These are phyloP conservation scores for Hemerocallis citrina DNA, from an alignment of 106 monocot genomes.

Conservation along the genomic window DNA sequence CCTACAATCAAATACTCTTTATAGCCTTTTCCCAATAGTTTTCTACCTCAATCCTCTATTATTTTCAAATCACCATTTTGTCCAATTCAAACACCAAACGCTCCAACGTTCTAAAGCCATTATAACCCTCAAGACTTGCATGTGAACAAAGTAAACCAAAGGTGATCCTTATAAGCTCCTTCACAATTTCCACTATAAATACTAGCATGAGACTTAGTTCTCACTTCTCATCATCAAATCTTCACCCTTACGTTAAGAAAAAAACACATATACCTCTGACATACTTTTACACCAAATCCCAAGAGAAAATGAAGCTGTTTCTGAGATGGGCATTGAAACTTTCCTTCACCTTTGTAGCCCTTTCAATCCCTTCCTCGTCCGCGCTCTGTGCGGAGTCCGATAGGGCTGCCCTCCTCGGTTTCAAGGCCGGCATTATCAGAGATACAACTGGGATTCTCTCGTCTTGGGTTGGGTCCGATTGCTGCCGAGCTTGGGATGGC, in stretches of 20 bases:
- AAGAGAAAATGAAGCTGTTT: conserved; percentile 5
- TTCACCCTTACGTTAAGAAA: conserved; percentile 20
- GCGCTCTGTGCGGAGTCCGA: conserved; percentile 39
- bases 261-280: not conserved
- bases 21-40: no score
- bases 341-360: not conserved
- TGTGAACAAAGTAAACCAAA: conserved; percentile 17
- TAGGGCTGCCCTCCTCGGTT: conserved; percentile 54
- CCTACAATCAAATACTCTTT: not conserved
- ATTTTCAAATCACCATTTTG: not conserved
- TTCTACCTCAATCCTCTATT: not conserved
- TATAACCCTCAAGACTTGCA: conserved; percentile 4
- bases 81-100: conserved; percentile 19
- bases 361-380: not conserved
- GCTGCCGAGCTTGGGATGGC: conserved; percentile 74
- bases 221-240: conserved; percentile 21
- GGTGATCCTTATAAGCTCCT: not conserved
- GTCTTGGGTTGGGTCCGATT: conserved; percentile 36
- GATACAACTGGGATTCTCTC: conserved; percentile 75
- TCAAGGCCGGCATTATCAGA: conserved; percentile 54
- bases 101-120: conserved; percentile 34
- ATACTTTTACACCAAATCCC: not conserved
- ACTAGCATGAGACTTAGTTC: not conserved
- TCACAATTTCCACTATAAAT: conserved; percentile 14
- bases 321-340: conserved; percentile 1